phyloP scores from a whole-genome alignment of 495 filamentous ascomycete species.

The Eremomyces bilateralis region DNA sequence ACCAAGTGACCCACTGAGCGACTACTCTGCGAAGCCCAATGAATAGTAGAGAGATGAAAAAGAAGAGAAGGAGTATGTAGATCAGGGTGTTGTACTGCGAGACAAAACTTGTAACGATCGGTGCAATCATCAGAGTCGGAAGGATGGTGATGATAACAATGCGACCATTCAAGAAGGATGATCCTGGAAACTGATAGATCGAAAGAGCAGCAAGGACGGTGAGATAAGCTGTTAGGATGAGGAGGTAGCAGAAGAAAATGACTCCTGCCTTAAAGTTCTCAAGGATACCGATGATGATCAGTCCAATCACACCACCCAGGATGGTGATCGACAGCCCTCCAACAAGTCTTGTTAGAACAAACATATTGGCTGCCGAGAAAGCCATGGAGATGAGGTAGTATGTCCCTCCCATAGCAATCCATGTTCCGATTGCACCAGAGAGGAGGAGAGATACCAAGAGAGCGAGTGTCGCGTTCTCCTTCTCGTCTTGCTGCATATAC shows the following conservation, averaged over 20 bases:
- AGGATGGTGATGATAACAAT: slow-evolving; percentile 12
- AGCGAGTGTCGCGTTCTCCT: slow-evolving; percentile 30
- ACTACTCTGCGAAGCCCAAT: slow-evolving; percentile 19
- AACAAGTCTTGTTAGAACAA: slow-evolving; percentile 33
- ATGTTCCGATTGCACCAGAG: slow-evolving; percentile 34
- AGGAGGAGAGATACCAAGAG: slow-evolving; percentile 35
- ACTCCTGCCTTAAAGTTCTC: slow-evolving; percentile 14
- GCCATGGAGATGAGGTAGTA: slow-evolving; percentile 40
- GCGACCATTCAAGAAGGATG: slow-evolving; percentile 22
- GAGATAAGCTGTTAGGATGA: slow-evolving; percentile 15
- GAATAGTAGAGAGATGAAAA: slow-evolving; percentile 13
- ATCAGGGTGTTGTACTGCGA: slow-evolving; percentile 12
- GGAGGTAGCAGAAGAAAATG: slow-evolving; percentile 18
- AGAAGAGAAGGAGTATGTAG: slow-evolving; percentile 11
- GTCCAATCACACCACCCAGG: slow-evolving; percentile 25
- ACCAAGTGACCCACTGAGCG: slow-evolving; percentile 17
- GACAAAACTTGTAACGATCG: slow-evolving; percentile 13
- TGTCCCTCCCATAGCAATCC: slow-evolving; percentile 34
- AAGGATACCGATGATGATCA: slow-evolving; percentile 24
- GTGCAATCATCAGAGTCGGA: slow-evolving; percentile 16
- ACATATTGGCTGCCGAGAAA: slow-evolving; percentile 38
- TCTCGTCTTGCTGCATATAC: slow-evolving; percentile 28
- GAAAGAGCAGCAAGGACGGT: slow-evolving; percentile 24
- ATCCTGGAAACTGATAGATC: slow-evolving; percentile 34
- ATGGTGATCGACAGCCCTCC: slow-evolving; percentile 35